Conservation (phyloP, 306 rosid genomes). For the Lablab purpureus region DNA sequence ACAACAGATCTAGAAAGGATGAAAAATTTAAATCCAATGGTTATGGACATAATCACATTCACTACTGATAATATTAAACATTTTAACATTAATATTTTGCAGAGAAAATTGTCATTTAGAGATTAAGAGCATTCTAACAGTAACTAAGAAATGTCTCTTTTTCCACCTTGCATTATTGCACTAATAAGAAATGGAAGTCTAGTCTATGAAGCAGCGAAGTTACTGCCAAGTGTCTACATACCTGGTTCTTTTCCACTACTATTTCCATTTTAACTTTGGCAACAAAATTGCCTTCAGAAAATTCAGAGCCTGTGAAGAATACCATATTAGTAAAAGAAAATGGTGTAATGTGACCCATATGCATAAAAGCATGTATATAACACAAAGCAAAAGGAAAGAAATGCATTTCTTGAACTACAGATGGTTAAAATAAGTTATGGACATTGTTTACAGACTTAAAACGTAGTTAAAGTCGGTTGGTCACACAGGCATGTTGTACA, state of each 20-base stretch:
- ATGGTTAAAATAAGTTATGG: not conserved
- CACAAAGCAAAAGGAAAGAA: not conserved
- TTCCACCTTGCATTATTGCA: constrained; percentile 12
- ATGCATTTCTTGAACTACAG: not conserved
- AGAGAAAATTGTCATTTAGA: not conserved
- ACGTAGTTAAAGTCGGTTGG: constrained; percentile 12
- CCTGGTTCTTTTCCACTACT: constrained; percentile 87
- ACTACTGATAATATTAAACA: constrained; percentile 1
- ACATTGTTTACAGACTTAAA: not conserved
- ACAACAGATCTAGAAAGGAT: not conserved
- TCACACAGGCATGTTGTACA: not conserved
- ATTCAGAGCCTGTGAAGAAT: constrained; percentile 77
- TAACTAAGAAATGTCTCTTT: constrained; percentile 13
- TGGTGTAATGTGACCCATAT: constrained; percentile 14
- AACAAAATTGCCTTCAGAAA: constrained; percentile 82
- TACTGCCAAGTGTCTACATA: constrained; percentile 44
- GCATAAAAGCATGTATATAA: constrained; percentile 19
- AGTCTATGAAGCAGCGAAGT: constrained; percentile 2
- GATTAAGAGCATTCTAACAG: constrained; percentile 11
- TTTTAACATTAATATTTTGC: constrained; percentile 21
- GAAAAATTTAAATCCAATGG: not conserved
- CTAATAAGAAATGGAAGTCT: constrained; percentile 2
- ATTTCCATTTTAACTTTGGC: constrained; percentile 97
- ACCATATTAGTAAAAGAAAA: constrained; percentile 24
- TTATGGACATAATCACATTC: constrained; percentile 18